A percentile compares a stretch with the other conserved stretches of the same genome.
These are phyloP conservation scores for Lablab purpureus DNA, from an alignment of 306 rosid species.

Conservation along the genomic window DNA sequence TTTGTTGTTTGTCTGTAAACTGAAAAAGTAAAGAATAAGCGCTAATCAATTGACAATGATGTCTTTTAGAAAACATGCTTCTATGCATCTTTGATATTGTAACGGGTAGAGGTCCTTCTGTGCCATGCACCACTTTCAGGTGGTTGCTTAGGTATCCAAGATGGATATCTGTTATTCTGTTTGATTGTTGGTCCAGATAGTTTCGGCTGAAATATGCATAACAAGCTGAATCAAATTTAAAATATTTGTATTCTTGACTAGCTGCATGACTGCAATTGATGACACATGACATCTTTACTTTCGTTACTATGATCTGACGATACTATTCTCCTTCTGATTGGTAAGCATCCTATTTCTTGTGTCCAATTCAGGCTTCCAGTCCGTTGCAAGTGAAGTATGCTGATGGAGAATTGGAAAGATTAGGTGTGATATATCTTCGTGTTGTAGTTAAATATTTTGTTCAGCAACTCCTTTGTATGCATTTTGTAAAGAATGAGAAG, in stretches of 20 bases:
- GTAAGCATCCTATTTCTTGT: constrained; percentile 46
- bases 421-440: constrained; percentile 65
- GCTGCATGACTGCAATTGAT: neutral
- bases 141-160: constrained; percentile 42
- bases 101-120: constrained; percentile 42
- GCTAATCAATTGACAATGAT: constrained; percentile 9
- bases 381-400: constrained; percentile 99
- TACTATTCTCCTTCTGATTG: constrained; percentile 45
- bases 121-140: constrained; percentile 53
- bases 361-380: constrained; percentile 81
- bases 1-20: neutral
- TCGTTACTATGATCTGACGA: constrained; percentile 22
- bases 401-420: constrained; percentile 93
- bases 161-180: constrained; percentile 49
- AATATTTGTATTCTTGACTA: constrained; percentile 24
- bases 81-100: constrained; percentile 48
- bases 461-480: constrained; percentile 30
- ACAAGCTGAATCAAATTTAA: neutral
- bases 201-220: constrained; percentile 4
- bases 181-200: constrained; percentile 1
- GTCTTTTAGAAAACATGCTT: constrained; percentile 37
- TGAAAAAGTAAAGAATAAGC: constrained; percentile 16
- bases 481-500: constrained; percentile 15
- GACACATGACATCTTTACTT: constrained; percentile 20
- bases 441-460: constrained; percentile 34